Base-by-base conservation (phyloP, 371 early-diverging fungal species). In the Rhizopus stolonifer region DNA sequence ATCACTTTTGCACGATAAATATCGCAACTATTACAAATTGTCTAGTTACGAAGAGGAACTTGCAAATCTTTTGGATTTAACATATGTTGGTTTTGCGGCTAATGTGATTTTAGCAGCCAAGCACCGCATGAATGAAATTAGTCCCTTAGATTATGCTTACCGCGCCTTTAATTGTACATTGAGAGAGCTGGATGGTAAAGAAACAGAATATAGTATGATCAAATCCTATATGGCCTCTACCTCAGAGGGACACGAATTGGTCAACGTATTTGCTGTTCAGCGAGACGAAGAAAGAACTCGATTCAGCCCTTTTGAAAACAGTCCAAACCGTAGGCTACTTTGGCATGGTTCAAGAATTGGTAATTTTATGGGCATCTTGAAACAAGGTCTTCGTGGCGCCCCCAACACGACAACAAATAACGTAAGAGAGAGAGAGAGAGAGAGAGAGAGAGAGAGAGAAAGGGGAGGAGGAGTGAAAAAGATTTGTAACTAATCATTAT, bases 61-160 rank as follows among this genome's bases (percentile, higher is more conserved):
- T 49, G 46, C 54, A 6, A 66, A 61, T 1, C n/a, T 72, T 3
- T 57, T 58, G 13, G 67, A 72, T 46, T 31, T 74, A 15, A 52
- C 51, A 23, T 80, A 85, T 52, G 62, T 82, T 54, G 77, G 74
- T 10, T 72, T 77, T 45, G 67, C 79, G 4, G 57, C 70, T 31
- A 76, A 77, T 52, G 64, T 83, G 2, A 51, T 81, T 17, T 59
- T 85, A 10, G 83, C 79, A 4, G 80, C 86, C 2, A 68, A 79
- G 34, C 70, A 72, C 44, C 66, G 59, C 15, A 29, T 60, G 19
- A 47, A 55, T 0, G 54, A 49, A 14, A 56, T 66, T 11, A 59
- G 81, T 48, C 85, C 85, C 1, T 40, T 79, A 6, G 82, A 84
- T 50, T 84, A 84, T 58, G 65, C 76, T 5, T 75, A 65, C 39